phyloP scores from a whole-genome alignment of 2,329 filamentous ascomycete species.

The Colletotrichum gloeosporioides region DNA sequence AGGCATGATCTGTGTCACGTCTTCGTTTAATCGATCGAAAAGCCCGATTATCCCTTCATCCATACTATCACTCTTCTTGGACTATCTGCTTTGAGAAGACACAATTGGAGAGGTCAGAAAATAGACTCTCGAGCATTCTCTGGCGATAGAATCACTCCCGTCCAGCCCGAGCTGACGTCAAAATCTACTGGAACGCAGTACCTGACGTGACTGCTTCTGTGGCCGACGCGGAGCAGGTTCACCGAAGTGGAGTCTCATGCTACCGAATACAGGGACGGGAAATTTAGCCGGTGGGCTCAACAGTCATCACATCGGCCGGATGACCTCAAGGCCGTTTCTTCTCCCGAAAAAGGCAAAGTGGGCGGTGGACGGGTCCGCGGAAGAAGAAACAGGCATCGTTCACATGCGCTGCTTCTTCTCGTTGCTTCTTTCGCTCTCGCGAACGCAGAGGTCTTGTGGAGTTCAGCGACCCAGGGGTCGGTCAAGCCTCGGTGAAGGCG shows the following conservation, averaged over 20 bases:
- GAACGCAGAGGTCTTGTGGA: background rate
- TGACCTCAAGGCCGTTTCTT: background rate
- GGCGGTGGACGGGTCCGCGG: background rate
- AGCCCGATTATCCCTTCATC: background rate
- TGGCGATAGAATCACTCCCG: background rate
- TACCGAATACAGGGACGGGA: background rate
- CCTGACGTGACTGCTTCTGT: background rate
- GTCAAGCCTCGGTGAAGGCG: constrained; percentile 9
- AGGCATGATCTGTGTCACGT: background rate
- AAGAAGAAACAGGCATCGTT: background rate
- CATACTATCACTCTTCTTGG: background rate
- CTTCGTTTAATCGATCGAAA: background rate
- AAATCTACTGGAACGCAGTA: background rate
- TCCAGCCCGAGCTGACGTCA: background rate
- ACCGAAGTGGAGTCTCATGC: background rate
- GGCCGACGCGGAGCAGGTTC: background rate
- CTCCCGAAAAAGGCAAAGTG: background rate
- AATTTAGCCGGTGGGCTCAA: background rate
- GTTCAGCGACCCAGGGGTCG: background rate
- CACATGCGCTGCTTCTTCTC: background rate
- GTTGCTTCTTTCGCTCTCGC: background rate
- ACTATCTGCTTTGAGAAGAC: background rate
- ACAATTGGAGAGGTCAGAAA: background rate
- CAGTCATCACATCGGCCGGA: background rate
- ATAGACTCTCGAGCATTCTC: background rate